phyloP scores from a whole-genome alignment of 2,329 filamentous ascomycete genomes.

The Raffaelea ambrosiae region DNA sequence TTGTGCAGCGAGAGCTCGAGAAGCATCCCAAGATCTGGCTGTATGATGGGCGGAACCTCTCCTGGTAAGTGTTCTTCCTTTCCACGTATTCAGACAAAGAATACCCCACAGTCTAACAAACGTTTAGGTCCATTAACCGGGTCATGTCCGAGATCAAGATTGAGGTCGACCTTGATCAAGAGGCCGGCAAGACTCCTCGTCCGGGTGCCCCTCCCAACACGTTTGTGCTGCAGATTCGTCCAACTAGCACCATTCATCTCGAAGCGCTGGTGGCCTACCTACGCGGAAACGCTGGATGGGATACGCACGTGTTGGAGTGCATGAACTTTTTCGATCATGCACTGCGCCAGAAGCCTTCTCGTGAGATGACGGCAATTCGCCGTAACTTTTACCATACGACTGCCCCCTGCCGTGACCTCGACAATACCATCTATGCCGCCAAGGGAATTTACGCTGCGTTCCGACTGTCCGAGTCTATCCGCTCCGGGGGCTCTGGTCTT shows the following conservation, averaged over 20 bases:
- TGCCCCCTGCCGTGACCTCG: conserved; percentile 44
- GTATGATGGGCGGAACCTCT: conserved; percentile 76
- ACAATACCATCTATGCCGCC: conserved; percentile 55
- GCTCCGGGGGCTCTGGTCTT: conserved; percentile 47
- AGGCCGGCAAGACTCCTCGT: conserved; percentile 29
- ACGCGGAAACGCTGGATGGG: conserved; percentile 47
- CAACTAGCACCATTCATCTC: conserved; percentile 62
- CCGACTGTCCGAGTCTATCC: conserved; percentile 54
- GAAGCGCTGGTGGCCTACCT: conserved; percentile 59
- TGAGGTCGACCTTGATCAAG: conserved; percentile 64
- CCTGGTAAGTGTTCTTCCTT: conserved; percentile 53
- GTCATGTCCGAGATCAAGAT: conserved; percentile 40
- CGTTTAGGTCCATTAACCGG: conserved; percentile 26
- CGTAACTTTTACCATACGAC: conserved; percentile 67
- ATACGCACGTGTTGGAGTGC: conserved; percentile 63
- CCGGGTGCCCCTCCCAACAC: conserved; percentile 30
- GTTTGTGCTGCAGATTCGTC: conserved; percentile 54
- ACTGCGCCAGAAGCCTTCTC: conserved; percentile 68
- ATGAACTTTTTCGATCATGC: conserved; percentile 87
- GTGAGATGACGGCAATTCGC: conserved; percentile 62
- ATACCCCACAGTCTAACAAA: background rate
- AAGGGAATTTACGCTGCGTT: conserved; percentile 88
- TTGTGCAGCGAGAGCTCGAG: conserved; percentile 46
- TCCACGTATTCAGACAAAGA: background rate
- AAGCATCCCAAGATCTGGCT: conserved; percentile 49